Evolutionary conservation across 768 basidiomycete species (phyloP).

Genomic region (Xerocomus brunneocitrinus): DNA sequence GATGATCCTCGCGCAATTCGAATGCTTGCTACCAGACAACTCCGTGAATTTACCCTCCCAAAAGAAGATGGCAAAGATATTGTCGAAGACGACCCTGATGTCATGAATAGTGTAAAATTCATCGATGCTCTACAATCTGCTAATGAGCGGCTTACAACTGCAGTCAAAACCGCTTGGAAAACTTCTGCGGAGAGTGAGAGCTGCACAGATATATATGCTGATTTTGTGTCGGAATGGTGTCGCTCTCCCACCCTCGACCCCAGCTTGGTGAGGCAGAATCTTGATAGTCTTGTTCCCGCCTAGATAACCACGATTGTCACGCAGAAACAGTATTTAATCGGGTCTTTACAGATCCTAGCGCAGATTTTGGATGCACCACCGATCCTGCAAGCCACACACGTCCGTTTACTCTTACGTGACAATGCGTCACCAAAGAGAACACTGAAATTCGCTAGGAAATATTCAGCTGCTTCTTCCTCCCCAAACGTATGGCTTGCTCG

Average conservation of each 20-base stretch:
- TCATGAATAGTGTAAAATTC: constrained; percentile 17
- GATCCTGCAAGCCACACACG: constrained; percentile 33
- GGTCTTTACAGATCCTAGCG: constrained; percentile 38
- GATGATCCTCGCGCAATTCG: constrained; percentile 35
- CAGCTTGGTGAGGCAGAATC: constrained; percentile 27
- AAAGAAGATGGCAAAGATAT: constrained; percentile 17
- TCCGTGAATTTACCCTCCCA: constrained; percentile 26
- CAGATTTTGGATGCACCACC: constrained; percentile 18
- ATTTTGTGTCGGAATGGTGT: constrained; percentile 49
- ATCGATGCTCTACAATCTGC: constrained; percentile 30
- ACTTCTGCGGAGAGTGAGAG: constrained; percentile 1
- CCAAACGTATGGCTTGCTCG: constrained; percentile 51
- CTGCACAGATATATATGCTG: constrained; percentile 33
- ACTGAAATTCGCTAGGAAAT: constrained; percentile 41
- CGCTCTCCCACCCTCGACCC: constrained; percentile 25
- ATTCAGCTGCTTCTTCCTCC: constrained; percentile 38
- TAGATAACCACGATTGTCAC: neutral
- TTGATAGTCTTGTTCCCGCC: neutral
- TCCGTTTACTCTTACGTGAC: constrained; percentile 31
- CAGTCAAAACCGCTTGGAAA: constrained; percentile 27
- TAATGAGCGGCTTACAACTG: constrained; percentile 27
- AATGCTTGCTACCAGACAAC: constrained; percentile 36
- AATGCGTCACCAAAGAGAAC: constrained; percentile 31
- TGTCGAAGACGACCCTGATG: constrained; percentile 3
- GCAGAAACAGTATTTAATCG: constrained; percentile 55